Evolutionary conservation across 148 eudicot genomes (phyloP), one percentile per base, ranked within the genome.

Genomic region (Dysphania ambrosioides): DNA sequence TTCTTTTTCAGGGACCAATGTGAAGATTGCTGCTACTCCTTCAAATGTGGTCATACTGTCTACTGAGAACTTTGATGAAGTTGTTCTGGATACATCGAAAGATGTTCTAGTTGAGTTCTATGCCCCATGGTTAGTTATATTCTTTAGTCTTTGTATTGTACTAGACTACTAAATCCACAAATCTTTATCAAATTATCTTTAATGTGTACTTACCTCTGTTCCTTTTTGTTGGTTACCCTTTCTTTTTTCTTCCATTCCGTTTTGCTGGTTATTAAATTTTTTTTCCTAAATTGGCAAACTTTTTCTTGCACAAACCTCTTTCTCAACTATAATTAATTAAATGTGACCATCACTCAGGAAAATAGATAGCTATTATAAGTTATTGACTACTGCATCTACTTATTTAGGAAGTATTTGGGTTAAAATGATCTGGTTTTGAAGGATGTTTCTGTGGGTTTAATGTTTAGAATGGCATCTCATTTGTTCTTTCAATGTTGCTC

Each of bases 21-120:
- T 95, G 36, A 95, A 92, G 86, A 85, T 95, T 76, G 92, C 97
- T 80, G 66, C 94, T 75, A 68, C 73, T 58, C 97, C 99, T 49
- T 92, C 97, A 47, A 79, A 74, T 77, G 97, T 92, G 31, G 91
- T 92, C 80, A 86, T 95, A 55, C 82, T 95, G 36, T 73, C 90
- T 16, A 58, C 92, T 29, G 96, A 90, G n/a, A 95, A 89, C 82
- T 95, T 95, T 69, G 84, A 92, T 31, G 94, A 92, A 77, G 69
- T 95, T 74, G 99, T 92, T 55, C 80, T 90, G 78, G 94, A 95
- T 85, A 82, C 86, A 73, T 84, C 86, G 21, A 92, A 95, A 77
- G 84, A 95, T 81, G 97, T 92, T 63, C 81, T 95, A 32, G 99
- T 92, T 77, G 99, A 95, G 80, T 95, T 90, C 66, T 95, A 95